Conservation (phyloP, 2,329 filamentous ascomycete species). For the Zymoseptoria crescenta region DNA sequence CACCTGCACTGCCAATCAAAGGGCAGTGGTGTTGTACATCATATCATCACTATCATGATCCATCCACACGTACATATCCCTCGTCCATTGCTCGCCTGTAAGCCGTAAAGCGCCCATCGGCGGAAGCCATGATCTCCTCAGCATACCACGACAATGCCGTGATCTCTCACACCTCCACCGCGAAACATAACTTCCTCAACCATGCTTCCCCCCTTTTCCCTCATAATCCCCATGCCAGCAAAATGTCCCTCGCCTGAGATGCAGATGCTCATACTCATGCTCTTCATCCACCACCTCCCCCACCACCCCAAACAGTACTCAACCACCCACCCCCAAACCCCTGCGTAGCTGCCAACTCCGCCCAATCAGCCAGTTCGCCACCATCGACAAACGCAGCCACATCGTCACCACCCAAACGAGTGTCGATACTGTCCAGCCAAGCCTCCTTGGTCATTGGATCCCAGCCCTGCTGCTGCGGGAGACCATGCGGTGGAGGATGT, state of each 20-base stretch:
- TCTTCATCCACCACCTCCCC: not conserved
- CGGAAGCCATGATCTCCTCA: not conserved
- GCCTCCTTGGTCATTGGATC: constrained; percentile 25
- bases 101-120: not conserved
- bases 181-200: no score
- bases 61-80: no score
- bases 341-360: constrained; percentile 18
- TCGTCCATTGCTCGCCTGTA: not conserved
- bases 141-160: no score
- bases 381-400: constrained; percentile 35
- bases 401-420: constrained; percentile 33
- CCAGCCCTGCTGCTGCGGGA: constrained; percentile 15
- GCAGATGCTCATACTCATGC: no score
- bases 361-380: constrained; percentile 29
- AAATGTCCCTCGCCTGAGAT: not conserved
- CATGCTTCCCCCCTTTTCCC: no score
- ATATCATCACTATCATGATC: not conserved
- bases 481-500: constrained; percentile 5
- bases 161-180: no score
- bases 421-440: constrained; percentile 32
- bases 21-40: not conserved
- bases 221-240: not conserved
- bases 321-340: constrained; percentile 24
- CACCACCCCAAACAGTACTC: constrained; percentile 23
- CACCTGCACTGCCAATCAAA: no score